Base-by-base conservation (phyloP, 768 basidiomycete genomes). In the Amanita phalloides region DNA sequence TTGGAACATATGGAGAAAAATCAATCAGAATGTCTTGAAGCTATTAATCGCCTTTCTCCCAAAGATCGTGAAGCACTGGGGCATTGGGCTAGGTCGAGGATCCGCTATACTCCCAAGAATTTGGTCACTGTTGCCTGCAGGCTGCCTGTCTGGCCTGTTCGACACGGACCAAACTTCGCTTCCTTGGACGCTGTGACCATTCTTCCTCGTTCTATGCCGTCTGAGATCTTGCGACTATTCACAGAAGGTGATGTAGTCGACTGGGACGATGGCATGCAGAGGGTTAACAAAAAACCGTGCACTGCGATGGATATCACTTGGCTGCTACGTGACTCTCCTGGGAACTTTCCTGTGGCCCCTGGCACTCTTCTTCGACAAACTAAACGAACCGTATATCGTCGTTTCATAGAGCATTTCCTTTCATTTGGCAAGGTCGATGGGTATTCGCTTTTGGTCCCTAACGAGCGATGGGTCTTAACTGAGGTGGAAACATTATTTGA, bases 61-160 rank as follows among this genome's bases (percentile, higher is more conserved):
- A 41, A 53, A 1, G 26, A 55, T 3, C 61, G 58, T 10, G 28
- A 41, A 6, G 38, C 45, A 4, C 64, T 74, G 56, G 64, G 66
- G 8, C 41, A 53, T 21, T 72, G 71, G 71, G 59, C 62, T 32
- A 58, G 64, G 6, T 33, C n/a, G 0, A 57, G 58, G 7, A 56
- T 63, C 23, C 10, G 20, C 2, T 25, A 48, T 42, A 37, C 38
- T 21, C 49, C 57, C 14, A 45, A 51, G 30, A 49, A 62, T 10
- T 25, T 38, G 6, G 52, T 59, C 20, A 36, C 61, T 39, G 37
- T 58, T 14, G 67, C 65, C 2, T 55, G 45, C 26, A 45, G 39
- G n/a, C 61, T 74, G 42, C 71, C 72, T 11, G 63, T 71, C 17
- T 69, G 68, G 69, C 59, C 56, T 5, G 62, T 59, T 3, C 53